Evolutionary conservation across 306 rosid genomes (phyloP).

Genomic region (Quercus glauca): DNA sequence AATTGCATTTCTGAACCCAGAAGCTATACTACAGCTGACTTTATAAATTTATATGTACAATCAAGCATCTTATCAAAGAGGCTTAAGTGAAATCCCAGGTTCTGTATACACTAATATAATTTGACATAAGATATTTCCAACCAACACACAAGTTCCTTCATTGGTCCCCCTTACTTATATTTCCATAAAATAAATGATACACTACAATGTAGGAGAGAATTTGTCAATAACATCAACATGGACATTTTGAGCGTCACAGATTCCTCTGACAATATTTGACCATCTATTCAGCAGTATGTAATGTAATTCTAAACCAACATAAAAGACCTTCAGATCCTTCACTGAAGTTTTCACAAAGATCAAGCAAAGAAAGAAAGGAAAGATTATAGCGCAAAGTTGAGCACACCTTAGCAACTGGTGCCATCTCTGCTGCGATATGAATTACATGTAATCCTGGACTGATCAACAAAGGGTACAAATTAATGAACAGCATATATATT

Average conservation of each 20-base stretch:
- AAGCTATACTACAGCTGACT: neutral
- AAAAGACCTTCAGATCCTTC: neutral
- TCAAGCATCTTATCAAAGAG: neutral
- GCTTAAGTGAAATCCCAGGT: neutral
- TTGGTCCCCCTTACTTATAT: neutral
- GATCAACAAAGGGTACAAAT: constrained; percentile 44
- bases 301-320: neutral
- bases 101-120: neutral
- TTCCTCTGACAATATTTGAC: neutral
- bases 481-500: constrained; percentile 28
- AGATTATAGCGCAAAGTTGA: constrained; percentile 12
- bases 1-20: neutral
- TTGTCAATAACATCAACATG: neutral
- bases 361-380: neutral
- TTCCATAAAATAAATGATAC: neutral
- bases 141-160: neutral
- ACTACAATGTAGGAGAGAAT: neutral
- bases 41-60: neutral
- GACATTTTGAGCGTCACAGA: neutral
- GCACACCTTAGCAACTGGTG: constrained; percentile 95
- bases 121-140: neutral
- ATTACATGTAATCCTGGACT: constrained; percentile 84
- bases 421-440: constrained; percentile 99
- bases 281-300: neutral
- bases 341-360: neutral